Evolutionary conservation across 371 early-diverging fungal species (phyloP).

Genomic region (Rhizopus sp.): DNA sequence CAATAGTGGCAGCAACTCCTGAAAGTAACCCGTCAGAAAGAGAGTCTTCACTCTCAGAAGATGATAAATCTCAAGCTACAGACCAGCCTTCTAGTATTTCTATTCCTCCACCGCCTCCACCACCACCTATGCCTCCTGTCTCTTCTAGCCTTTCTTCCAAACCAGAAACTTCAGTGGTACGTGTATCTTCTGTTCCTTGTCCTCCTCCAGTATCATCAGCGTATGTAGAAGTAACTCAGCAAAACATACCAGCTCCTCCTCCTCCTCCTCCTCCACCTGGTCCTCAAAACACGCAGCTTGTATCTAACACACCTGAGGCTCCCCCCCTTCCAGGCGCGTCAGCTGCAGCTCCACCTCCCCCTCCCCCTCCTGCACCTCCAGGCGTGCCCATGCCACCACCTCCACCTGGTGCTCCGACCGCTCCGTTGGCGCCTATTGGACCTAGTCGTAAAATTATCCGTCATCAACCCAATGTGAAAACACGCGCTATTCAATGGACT

Average conservation of each 20-base stretch:
- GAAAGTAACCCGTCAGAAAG: background rate
- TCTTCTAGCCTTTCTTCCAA: background rate
- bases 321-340: slow-evolving; percentile 8
- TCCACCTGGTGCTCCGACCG: slow-evolving; percentile 34
- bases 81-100: background rate
- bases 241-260: slow-evolving; percentile 16
- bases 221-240: slow-evolving; percentile 6
- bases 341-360: slow-evolving; percentile 18
- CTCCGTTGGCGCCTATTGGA: slow-evolving; percentile 37
- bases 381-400: slow-evolving; percentile 40
- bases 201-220: slow-evolving; percentile 24
- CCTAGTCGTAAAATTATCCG: slow-evolving; percentile 58
- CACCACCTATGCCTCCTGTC: background rate
- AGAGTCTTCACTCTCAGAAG: background rate
- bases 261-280: slow-evolving; percentile 24
- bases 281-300: background rate
- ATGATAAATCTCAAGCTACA: background rate
- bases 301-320: slow-evolving; percentile 1
- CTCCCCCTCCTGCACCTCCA: slow-evolving; percentile 32
- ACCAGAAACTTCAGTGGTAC: background rate
- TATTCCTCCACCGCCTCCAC: background rate
- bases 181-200: slow-evolving; percentile 2
- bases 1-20: background rate
- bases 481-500: slow-evolving; percentile 87
- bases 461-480: slow-evolving; percentile 71